Base-by-base conservation (phyloP, 768 basidiomycete species). In the Jaapia argillacea region DNA sequence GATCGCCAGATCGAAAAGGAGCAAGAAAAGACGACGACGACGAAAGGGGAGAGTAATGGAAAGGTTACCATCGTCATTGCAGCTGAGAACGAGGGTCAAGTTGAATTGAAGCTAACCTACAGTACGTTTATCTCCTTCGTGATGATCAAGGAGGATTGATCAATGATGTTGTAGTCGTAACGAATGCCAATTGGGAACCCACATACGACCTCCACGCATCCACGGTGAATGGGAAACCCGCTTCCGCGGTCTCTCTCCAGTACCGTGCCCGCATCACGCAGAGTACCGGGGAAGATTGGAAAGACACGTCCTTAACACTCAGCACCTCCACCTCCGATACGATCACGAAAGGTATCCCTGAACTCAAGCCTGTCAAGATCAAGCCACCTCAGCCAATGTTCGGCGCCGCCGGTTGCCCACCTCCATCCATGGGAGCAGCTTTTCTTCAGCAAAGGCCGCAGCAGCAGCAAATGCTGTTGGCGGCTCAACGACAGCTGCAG, bases 241-340 rank as follows among this genome's bases (percentile, higher is more conserved):
- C 67, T 0, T 53, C 68, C 4, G 52, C 62, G 0, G 66, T 78
- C 21, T 48, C 65, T 2, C 62, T 82, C 6, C 70, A 76, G 46
- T 80, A 79, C 51, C 71, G 72, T 21, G 76, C 77, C 0, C 61
- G 66, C 23, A 63, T 81, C 40, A 59, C 54, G 0, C 78, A 82
- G 50, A 56, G 55, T 49, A 77, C 79, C 0, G 79, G 79, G 10
- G 79, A 82, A 50, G 72, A 77, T 47, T 82, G 79, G 79, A 64
- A 51, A 20, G 60, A 69, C 45, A 64, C 72, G 1, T 47, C 63
- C 1, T 61, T 81, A 24, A 74, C 67, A 4, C 61, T 81, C 23
- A 77, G 72, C 57, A 78, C 77, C 2, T 68, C 68, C 18, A 57
- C 61, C 3, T 65, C 61, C 2, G 66, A 67, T 26, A 59, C 55